phyloP scores from a whole-genome alignment of 257 asterid species.

The Solanum gandarillasii region DNA sequence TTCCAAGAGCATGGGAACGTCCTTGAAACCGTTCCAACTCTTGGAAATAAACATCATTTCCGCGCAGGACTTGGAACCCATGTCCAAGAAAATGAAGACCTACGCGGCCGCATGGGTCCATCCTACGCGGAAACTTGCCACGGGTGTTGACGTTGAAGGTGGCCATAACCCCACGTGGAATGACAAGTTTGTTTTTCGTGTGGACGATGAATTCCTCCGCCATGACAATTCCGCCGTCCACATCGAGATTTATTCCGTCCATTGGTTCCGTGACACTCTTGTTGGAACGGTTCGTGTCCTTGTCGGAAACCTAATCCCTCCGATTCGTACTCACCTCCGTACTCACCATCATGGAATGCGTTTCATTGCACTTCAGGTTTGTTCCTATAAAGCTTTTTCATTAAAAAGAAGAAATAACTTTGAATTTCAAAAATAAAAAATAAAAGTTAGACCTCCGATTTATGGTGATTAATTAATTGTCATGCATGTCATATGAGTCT shows the following conservation, averaged over 20 bases:
- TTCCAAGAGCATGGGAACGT: constrained; percentile 19
- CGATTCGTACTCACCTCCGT: constrained; percentile 15
- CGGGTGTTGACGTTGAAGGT: constrained; percentile 55
- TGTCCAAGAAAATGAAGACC: constrained; percentile 67
- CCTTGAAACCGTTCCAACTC: constrained; percentile 55
- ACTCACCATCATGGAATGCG: constrained; percentile 51
- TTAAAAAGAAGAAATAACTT: neutral
- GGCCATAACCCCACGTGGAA: constrained; percentile 79
- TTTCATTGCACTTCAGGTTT: constrained; percentile 84
- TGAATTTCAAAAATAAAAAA: too few relatives aligned
- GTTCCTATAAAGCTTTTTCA: neutral
- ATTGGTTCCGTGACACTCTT: constrained; percentile 55
- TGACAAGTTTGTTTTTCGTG: constrained; percentile 86
- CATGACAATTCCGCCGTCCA: constrained; percentile 64
- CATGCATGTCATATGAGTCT: neutral
- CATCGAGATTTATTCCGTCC: constrained; percentile 50
- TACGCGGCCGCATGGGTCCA: constrained; percentile 82
- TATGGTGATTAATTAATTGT: neutral
- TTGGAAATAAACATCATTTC: constrained; percentile 80
- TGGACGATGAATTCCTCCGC: constrained; percentile 68
- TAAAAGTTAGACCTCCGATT: neutral
- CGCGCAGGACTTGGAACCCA: constrained; percentile 78
- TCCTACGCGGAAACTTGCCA: constrained; percentile 48
- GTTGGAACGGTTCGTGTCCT: constrained; percentile 82
- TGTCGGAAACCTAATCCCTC: constrained; percentile 73